Base-by-base conservation (phyloP, 1,284 basidiomycete genomes). In the Neolentinus lepideus region DNA sequence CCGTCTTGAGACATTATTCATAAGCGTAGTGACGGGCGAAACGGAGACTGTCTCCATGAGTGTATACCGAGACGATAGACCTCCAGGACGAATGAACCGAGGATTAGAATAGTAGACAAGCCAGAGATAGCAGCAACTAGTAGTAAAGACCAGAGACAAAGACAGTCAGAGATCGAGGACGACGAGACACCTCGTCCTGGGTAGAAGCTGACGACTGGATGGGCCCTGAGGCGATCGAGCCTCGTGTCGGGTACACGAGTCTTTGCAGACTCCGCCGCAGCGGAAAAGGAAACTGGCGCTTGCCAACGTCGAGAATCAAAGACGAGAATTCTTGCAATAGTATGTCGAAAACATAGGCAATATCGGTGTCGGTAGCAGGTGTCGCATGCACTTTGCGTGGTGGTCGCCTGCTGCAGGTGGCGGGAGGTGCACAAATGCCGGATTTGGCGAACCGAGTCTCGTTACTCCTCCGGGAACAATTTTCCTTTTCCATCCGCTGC, bases 241-340 rank as follows among this genome's bases (percentile, higher is more conserved):
- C 72, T 73, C 72, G 69, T 72, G 71, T 71, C 64, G 60, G 68
- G 66, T 61, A 59, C 69, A 71, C 69, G 70, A 67, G 70, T 64
- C 24, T 22, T 47, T n/a, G 14, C 47, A 50, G 47, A 43, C 54
- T 56, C 53, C 54, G 43, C 29, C 51, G 54, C 53, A 52, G 56
- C 46, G 53, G 51, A 27, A 38, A 47, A 26, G 53, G 35, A 36
- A 46, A 26, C 29, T 26, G 8, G 38, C 38, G 16, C 19, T 21
- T 43, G 38, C 19, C 16, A 21, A 43, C 19, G 38, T 43, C 38
- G 38, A 43, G 38, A 43, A 43, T 43, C 38, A 43, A 43, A 43
- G 16, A 6, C 3, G 12, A 43, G 38, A 9, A 4, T 43, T 21
- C 8, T 43, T 16, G 38, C 16, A 4, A 16, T 4, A 43, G n/a